These are phyloP conservation scores for Coniella vitis DNA, from an alignment of 2,329 filamentous ascomycete genomes.

Conservation along the genomic window DNA sequence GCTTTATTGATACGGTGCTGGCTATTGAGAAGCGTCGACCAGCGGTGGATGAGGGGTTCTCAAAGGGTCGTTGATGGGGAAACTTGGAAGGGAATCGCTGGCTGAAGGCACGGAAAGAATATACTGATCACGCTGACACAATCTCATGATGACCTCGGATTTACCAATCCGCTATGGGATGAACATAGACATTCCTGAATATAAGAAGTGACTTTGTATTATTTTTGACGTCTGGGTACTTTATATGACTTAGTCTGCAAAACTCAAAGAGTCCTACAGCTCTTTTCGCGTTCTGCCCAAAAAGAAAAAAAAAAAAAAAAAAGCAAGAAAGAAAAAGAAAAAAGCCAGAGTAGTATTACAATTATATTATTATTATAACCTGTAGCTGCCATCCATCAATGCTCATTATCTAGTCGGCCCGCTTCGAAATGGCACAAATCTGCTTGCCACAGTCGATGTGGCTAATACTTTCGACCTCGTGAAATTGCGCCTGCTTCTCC, in stretches of 20 bases:
- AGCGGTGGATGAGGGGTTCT: neutral
- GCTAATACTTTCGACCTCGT: neutral
- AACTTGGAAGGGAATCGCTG: neutral
- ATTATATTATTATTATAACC: neutral
- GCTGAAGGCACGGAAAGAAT: too few species aligned
- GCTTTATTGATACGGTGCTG: conserved; percentile 25
- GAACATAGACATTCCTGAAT: too few species aligned
- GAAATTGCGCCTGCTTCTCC: neutral
- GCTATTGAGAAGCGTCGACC: conserved; percentile 24
- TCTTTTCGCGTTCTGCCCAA: too few species aligned
- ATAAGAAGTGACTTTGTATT: too few species aligned
- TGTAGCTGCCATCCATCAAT: neutral
- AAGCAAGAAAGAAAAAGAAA: neutral
- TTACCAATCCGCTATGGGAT: too few species aligned
- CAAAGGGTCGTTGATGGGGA: neutral
- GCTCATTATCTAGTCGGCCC: neutral
- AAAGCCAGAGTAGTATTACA: too few species aligned
- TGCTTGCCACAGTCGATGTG: conserved; percentile 2
- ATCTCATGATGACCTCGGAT: too few species aligned
- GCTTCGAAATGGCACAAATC: neutral
- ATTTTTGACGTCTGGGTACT: too few species aligned
- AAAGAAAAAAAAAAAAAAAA: neutral
- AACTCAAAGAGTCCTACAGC: too few species aligned
- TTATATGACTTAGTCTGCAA: too few species aligned
- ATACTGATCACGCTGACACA: too few species aligned